phyloP scores from a whole-genome alignment of 306 rosid genomes.

The Argentina anserina region DNA sequence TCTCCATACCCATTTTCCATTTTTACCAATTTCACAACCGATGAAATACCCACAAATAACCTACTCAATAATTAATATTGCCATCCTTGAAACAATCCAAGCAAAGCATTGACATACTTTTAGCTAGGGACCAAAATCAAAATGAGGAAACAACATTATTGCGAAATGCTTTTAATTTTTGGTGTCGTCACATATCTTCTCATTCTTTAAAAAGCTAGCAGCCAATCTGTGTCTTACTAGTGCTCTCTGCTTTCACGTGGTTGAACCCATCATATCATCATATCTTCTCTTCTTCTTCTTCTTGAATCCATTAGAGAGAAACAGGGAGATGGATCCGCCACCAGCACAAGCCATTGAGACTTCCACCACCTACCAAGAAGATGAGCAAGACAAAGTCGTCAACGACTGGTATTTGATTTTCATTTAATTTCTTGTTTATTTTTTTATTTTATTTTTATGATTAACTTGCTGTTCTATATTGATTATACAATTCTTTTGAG shows the following conservation, averaged over 20 bases:
- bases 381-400: constrained; percentile 44
- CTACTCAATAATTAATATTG: too few relatives aligned
- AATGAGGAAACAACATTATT: background rate
- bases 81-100: too few relatives aligned
- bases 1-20: too few relatives aligned
- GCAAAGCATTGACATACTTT: too few relatives aligned
- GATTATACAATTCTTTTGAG: background rate
- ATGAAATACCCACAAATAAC: too few relatives aligned
- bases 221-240: background rate
- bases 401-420: constrained; percentile 41
- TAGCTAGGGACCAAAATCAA: background rate
- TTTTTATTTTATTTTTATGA: background rate
- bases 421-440: background rate
- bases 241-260: constrained; percentile 6
- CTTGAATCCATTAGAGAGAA: background rate
- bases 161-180: background rate
- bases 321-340: constrained; percentile 67
- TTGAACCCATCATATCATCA: background rate
- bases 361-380: constrained; percentile 34
- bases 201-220: background rate
- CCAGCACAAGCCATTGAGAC: constrained; percentile 54
- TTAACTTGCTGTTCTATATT: background rate
- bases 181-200: background rate
- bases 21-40: too few relatives aligned
- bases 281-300: background rate